Evolutionary conservation across 176 grass and related monocot species (phyloP).

Genomic region (Zea mays): DNA sequence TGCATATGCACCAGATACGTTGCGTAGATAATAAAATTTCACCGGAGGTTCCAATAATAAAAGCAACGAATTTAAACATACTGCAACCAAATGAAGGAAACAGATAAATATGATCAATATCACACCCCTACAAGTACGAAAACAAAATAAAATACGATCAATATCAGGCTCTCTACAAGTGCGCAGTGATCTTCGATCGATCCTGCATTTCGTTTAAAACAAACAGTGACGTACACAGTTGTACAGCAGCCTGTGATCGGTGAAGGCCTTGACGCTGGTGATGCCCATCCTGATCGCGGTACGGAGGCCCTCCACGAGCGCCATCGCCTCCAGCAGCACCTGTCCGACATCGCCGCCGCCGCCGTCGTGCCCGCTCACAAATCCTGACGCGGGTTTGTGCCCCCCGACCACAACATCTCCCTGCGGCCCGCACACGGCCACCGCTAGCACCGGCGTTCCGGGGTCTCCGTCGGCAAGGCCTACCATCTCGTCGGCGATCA

Average conservation of each 20-base stretch:
- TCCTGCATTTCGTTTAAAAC: too few relatives aligned
- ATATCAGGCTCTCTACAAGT: too few relatives aligned
- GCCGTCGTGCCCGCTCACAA: constrained; percentile 17
- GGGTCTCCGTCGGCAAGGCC: constrained; percentile 30
- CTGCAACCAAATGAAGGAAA: too few relatives aligned
- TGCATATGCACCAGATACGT: too few relatives aligned
- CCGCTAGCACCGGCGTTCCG: constrained; percentile 44
- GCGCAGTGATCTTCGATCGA: background rate
- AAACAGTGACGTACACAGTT: constrained; percentile 43
- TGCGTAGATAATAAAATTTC: too few relatives aligned
- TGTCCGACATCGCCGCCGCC: too few relatives aligned
- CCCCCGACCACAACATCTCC: constrained; percentile 59
- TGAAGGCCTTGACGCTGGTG: constrained; percentile 40
- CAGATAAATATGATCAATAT: too few relatives aligned
- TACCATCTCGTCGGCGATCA: background rate
- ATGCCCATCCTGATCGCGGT: constrained; percentile 52
- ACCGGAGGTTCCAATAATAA: too few relatives aligned
- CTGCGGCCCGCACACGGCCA: constrained; percentile 42
- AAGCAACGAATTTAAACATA: too few relatives aligned
- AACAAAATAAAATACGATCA: too few relatives aligned
- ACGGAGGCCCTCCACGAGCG: constrained; percentile 58
- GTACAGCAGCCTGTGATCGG: constrained; percentile 49
- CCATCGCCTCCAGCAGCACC: constrained; percentile 44
- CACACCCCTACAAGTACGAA: too few relatives aligned
- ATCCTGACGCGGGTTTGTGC: constrained; percentile 48